Base-by-base conservation (phyloP, 116 monocot species). In the Iris pallida region DNA sequence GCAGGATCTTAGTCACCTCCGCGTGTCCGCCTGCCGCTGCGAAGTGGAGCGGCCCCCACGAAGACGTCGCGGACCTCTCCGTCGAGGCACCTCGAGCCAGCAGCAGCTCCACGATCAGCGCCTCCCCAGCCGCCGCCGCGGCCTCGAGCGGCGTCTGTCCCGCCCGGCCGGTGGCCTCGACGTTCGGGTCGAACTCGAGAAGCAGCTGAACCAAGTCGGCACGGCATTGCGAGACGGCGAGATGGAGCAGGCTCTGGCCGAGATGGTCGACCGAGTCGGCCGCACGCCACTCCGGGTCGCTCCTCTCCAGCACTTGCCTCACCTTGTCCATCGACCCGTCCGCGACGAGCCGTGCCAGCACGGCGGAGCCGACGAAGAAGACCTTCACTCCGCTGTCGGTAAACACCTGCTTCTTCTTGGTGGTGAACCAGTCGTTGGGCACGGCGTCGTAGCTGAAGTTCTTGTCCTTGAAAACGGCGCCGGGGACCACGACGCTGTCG, bases 361-460 rank as follows among this genome's bases (percentile, higher is more conserved):
- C 86, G 7, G 71, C 68, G 5, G 86, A 82, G 5, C 86, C 86
- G 12, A 86, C 79, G 45, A 82, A 86, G 63, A 74, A 72, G 12
- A 76, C 4, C 57, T 70, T 59, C 47, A 86, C 55, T 17, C 76
- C 79, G 45, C 79, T 80, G 47, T 86, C 86, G 10, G 45, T 69
- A 59, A 86, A 86, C 53, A 86, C 86, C 71, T 82, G 82, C 66
- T 86, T 86, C 76, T 71, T 86, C 82, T 54, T 82, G 20, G 70
- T 67, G 41, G 79, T 77, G 81, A 86, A 86, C 86, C 86, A 86
- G n/a, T 86, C 86, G 9, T 15, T 41, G 0, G 78, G 81, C 14
- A 86, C 71, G 14, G 86, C 58, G 73, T 86, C 86, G 54, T 53
- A 59, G 11, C 53, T 40, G 13, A 65, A 47, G 55, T 43, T n/a